Evolutionary conservation across 768 basidiomycete species (phyloP).

Genomic region (Obba rivulosa): DNA sequence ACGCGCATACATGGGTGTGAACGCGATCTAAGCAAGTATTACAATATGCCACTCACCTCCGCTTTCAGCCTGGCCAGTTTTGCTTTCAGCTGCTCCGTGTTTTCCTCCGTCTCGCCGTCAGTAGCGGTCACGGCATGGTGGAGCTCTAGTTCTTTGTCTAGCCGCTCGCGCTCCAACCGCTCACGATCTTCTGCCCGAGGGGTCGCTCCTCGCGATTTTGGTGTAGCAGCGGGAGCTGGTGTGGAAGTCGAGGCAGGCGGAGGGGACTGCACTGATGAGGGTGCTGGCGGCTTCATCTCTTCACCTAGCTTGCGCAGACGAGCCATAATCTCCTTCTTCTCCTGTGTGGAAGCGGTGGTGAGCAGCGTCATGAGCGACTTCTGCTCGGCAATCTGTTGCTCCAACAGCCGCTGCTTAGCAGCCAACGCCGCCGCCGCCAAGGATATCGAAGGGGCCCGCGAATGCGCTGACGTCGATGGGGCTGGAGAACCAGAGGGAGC

Average conservation of each 20-base stretch:
- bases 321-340: conserved; percentile 77
- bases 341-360: conserved; percentile 53
- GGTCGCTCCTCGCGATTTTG: conserved; percentile 8
- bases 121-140: conserved; percentile 37
- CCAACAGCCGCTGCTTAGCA: conserved; percentile 68
- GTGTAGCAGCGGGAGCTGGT: conserved; percentile 9
- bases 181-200: conserved; percentile 40
- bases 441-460: conserved; percentile 34
- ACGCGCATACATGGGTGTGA: neutral
- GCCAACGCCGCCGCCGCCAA: conserved; percentile 49
- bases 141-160: conserved; percentile 84
- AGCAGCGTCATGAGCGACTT: conserved; percentile 77
- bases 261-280: conserved; percentile 20
- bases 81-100: conserved; percentile 66
- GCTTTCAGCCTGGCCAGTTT: conserved; percentile 73
- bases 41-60: conserved; percentile 44
- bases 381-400: conserved; percentile 84
- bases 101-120: conserved; percentile 44
- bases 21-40: neutral
- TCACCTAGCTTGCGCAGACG: conserved; percentile 71
- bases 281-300: conserved; percentile 57
- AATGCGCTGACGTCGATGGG: conserved; percentile 19
- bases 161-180: conserved; percentile 52
- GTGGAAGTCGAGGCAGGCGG: conserved; percentile 25
- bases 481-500: conserved; percentile 18